Evolutionary conservation across 2,329 filamentous ascomycete species (phyloP), one percentile per base, ranked within the genome.

Genomic region (Cladosporium sp.): DNA sequence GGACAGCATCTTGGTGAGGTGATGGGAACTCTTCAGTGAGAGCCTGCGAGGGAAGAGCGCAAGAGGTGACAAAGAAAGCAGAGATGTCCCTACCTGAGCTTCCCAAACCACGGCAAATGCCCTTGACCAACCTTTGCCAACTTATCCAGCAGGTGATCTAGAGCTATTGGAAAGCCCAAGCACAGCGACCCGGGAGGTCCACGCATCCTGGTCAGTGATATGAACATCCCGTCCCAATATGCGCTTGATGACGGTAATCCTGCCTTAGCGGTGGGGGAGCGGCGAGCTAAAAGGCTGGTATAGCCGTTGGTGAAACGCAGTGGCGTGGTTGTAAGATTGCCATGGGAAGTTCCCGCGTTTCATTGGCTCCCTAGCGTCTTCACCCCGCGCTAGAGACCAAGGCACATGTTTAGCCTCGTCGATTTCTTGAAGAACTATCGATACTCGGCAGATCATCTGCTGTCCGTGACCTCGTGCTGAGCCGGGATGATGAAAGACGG

Each of bases 271-370:
- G 40, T 40, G 37, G 40, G 48, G 38, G 8, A 37, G 43, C 31
- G 28, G 22, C 40, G 37, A 37, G 48, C 42, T 33, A 43, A n/a
- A n/a, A 14, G 11, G 22, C 33, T 35, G 37, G 43, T 52, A 46
- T 52, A 45, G 42, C 32, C 37, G 49, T 46, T 46, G 22, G 38
- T 52, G 49, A 52, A 52, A 52, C 48, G 48, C 9, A 7, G 48
- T 50, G 40, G 48, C 48, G 40, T 19, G 28, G 46, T 18, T 19
- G 11, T 37, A 14, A 14, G 34, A 37, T 37, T 13, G n/a, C 34
- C 34, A 9, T 28, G 40, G 7, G 46, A 2, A 41, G 41, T 28
- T 38, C 18, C 32, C 16, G 48, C 18, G 48, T 43, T 50, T 50
- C 48, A 50, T 50, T 50, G 48, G 48, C 32, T 19, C 35, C 43